Conservation (phyloP, 2,329 filamentous ascomycete genomes). For the Cladophialophora bantiana region DNA sequence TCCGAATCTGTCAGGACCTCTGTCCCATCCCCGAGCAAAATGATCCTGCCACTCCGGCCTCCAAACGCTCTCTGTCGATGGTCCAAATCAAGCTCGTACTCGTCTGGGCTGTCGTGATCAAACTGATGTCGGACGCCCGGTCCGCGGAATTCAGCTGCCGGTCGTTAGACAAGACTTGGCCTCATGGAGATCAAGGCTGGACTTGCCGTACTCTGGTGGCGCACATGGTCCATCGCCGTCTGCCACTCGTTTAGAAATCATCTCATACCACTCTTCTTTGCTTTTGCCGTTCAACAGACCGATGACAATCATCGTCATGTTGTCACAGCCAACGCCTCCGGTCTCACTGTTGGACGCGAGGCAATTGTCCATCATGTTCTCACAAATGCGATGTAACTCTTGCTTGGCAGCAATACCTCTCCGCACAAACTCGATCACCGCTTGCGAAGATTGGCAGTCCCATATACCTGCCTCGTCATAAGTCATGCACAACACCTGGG, state of each 20-base stretch:
- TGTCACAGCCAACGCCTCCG: conserved; percentile 96
- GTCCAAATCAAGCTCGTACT: conserved; percentile 60
- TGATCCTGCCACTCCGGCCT: conserved; percentile 81
- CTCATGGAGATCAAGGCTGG: conserved; percentile 52
- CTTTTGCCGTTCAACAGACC: conserved; percentile 88
- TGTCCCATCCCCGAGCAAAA: conserved; percentile 92
- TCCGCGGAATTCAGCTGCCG: conserved; percentile 80
- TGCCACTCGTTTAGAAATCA: conserved; percentile 90
- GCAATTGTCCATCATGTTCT: conserved; percentile 99
- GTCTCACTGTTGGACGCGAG: conserved; percentile 97
- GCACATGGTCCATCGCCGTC: conserved; percentile 98
- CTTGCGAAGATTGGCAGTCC: conserved; percentile 99
- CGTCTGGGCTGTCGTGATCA: conserved; percentile 71
- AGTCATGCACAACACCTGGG: conserved; percentile 16
- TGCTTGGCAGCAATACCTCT: conserved; percentile 97
- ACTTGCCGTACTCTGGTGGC: conserved; percentile 98
- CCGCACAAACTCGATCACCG: conserved; percentile 94
- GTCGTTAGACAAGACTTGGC: conserved; percentile 51
- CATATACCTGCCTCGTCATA: conserved; percentile 76
- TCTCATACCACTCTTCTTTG: conserved; percentile 98
- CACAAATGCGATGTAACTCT: conserved; percentile 91
- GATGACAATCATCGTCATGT: conserved; percentile 97
- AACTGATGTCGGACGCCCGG: conserved; percentile 83
- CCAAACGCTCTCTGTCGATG: conserved; percentile 70
- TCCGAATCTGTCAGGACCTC: conserved; percentile 88